Percentiles rank a stretch among this genome's conserved stretches.
Evolutionary conservation across 2,329 filamentous ascomycete species (phyloP).

Genomic region (Acrodontium crateriforme): DNA sequence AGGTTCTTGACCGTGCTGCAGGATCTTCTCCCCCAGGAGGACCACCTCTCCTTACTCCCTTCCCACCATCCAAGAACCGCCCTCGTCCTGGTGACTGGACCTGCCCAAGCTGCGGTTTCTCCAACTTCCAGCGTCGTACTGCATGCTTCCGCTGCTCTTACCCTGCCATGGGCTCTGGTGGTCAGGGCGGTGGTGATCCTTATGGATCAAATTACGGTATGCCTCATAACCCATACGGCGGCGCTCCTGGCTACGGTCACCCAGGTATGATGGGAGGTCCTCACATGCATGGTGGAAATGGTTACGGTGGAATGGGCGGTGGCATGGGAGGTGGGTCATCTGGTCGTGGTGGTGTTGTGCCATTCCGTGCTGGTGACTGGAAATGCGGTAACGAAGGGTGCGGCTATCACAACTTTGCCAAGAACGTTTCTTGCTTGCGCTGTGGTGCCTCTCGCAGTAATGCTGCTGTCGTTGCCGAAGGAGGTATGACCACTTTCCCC

Average conservation of each 20-base stretch:
- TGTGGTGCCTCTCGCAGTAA: conserved; percentile 90
- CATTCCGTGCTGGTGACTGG: conserved; percentile 97
- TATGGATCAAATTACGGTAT: conserved; percentile 38
- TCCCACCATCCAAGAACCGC: conserved; percentile 96
- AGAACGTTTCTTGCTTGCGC: conserved; percentile 94
- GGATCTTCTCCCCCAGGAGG: conserved; percentile 37
- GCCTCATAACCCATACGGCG: conserved; percentile 25
- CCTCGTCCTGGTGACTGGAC: conserved; percentile 97
- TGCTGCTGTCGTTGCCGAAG: conserved; percentile 87
- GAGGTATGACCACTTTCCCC: conserved; percentile 43
- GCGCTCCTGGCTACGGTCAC: conserved; percentile 34
- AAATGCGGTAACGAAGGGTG: conserved; percentile 96
- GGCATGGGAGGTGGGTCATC: conserved; percentile 49
- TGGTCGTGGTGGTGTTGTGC: conserved; percentile 52
- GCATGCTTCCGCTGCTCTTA: conserved; percentile 98
- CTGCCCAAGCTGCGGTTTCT: conserved; percentile 96
- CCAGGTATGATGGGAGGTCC: conserved; percentile 59
- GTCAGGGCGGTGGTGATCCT: conserved; percentile 55
- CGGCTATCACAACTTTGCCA: conserved; percentile 98
- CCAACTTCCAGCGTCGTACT: conserved; percentile 96
- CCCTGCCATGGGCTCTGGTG: conserved; percentile 61
- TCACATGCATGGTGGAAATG: conserved; percentile 47
- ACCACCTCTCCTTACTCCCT: conserved; percentile 67
- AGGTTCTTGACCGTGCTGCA: conserved; percentile 74
- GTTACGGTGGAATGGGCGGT: conserved; percentile 34